Percentiles rank a stretch among this genome's conserved stretches.
Evolutionary conservation across 371 early-diverging fungal genomes (phyloP).

Genomic region (Mucor piriformis): DNA sequence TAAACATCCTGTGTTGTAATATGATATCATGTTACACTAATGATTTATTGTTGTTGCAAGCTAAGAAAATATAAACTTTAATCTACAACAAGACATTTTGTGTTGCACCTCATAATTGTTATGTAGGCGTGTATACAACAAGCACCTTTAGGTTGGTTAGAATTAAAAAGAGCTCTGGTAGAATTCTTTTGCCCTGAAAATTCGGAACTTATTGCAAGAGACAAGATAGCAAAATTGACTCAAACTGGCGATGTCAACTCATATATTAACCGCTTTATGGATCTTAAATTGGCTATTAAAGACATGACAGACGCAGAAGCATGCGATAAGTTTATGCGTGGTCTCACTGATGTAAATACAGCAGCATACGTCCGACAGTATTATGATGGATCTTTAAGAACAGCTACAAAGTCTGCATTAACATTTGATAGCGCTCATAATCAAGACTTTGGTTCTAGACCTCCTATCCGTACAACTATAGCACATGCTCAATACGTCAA

Average conservation of each 20-base stretch:
- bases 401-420: neutral
- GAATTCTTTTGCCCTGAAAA: slow-evolving; percentile 9
- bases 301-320: slow-evolving; percentile 12
- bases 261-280: slow-evolving; percentile 11
- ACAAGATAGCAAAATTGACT: slow-evolving; percentile 1
- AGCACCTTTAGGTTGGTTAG: neutral
- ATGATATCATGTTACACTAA: too few species aligned
- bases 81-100: too few species aligned
- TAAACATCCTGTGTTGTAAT: too few species aligned
- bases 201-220: slow-evolving; percentile 2
- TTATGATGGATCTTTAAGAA: slow-evolving; percentile 60
- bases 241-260: slow-evolving; percentile 6
- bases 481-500: neutral
- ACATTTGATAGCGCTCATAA: slow-evolving; percentile 9
- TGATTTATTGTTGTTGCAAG: too few species aligned
- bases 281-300: neutral
- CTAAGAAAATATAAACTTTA: too few species aligned
- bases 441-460: neutral
- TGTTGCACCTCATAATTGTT: too few species aligned
- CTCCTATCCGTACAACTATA: neutral
- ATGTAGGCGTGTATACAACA: too few species aligned
- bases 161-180: neutral
- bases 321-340: slow-evolving; percentile 12
- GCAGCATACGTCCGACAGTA: slow-evolving; percentile 42
- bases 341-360: neutral